Evolutionary conservation across 164 flowering plant genomes (phyloP).

Genomic region (grape (Vitis vinifera)): ASM3070453v1 NC_081817.1:25703501-25704000

Average conservation of each 20-base stretch:
- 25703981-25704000: slow-evolving; percentile 30
- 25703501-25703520: too few species aligned
- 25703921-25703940: slow-evolving; percentile 50
- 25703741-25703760: slow-evolving; percentile 31
- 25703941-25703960: slow-evolving; percentile 26
- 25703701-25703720: neutral
- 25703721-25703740: slow-evolving; percentile 15
- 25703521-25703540: too few species aligned
- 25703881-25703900: slow-evolving; percentile 23
- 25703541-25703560: too few species aligned
- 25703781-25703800: slow-evolving; percentile 29
- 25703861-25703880: slow-evolving; percentile 38
- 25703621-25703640: too few species aligned
- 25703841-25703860: slow-evolving; percentile 38
- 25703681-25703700: neutral
- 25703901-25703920: slow-evolving; percentile 35
- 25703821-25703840: slow-evolving; percentile 34
- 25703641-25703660: too few species aligned
- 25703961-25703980: slow-evolving; percentile 13
- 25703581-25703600: too few species aligned
- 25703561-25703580: too few species aligned
- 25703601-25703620: too few species aligned
- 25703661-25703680: neutral
- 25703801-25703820: slow-evolving; percentile 25
- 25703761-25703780: slow-evolving; percentile 28